Percentiles rank a stretch among this genome's conserved stretches.
These are phyloP conservation scores for Crithidia brevicula DNA, from an alignment of 208 protist genomes.

Conservation along the genomic window DNA sequence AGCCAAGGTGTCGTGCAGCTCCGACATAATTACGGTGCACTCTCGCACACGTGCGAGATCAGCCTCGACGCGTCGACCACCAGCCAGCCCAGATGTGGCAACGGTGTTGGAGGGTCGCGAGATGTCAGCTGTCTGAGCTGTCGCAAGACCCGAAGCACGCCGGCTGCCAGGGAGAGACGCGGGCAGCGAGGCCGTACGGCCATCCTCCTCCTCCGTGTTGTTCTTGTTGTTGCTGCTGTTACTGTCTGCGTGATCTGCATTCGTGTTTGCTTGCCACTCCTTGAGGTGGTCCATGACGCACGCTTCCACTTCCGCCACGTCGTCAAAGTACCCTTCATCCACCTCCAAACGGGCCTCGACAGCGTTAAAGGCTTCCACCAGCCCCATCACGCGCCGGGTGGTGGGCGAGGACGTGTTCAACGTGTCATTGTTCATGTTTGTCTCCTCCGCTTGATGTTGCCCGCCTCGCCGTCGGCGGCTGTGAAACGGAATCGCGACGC, in stretches of 20 bases:
- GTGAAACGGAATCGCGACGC: too few relatives aligned
- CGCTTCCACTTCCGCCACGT: slow-evolving; percentile 16
- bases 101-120: neutral
- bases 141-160: too few relatives aligned
- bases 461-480: too few relatives aligned
- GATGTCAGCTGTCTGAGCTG: too few relatives aligned
- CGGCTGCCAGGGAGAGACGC: too few relatives aligned
- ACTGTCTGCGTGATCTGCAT: neutral
- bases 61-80: slow-evolving; percentile 22
- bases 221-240: slow-evolving; percentile 1
- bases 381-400: slow-evolving; percentile 7
- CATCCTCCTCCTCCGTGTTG: too few relatives aligned
- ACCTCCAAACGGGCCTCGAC: neutral
- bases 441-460: too few relatives aligned
- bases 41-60: slow-evolving; percentile 15
- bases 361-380: slow-evolving; percentile 10
- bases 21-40: slow-evolving; percentile 6
- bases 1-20: slow-evolving; percentile 18
- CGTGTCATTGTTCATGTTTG: too few relatives aligned
- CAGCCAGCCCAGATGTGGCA: neutral
- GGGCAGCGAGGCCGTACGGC: too few relatives aligned
- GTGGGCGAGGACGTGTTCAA: neutral
- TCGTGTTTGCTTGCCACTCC: slow-evolving; percentile 7
- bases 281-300: slow-evolving; percentile 14
- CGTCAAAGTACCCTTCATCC: slow-evolving; percentile 24